Percentiles rank a stretch among this genome's conserved stretches.
These are phyloP conservation scores for Magnaporthales sp. DNA, from an alignment of 2,329 filamentous ascomycete genomes.

Conservation along the genomic window DNA sequence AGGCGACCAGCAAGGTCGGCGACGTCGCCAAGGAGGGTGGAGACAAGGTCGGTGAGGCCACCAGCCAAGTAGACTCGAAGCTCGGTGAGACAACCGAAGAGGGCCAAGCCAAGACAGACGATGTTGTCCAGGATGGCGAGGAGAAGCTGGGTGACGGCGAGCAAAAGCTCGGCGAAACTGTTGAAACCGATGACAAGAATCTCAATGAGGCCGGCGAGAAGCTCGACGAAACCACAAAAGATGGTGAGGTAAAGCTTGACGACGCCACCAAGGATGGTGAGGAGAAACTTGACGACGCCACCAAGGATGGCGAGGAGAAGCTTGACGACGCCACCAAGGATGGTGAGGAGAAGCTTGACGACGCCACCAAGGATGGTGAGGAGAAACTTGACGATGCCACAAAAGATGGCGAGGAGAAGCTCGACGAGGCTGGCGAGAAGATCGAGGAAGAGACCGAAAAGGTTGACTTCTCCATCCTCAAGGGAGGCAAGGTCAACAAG, in stretches of 20 bases:
- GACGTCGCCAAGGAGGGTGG: constrained; percentile 9
- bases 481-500: constrained; percentile 50
- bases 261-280: neutral
- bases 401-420: neutral
- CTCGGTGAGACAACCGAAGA: neutral
- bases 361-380: neutral
- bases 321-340: neutral
- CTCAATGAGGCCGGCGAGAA: constrained; percentile 10
- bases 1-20: constrained; percentile 5
- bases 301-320: neutral
- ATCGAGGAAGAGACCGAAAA: constrained; percentile 15
- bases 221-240: neutral
- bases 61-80: neutral
- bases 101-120: neutral
- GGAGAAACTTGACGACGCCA: neutral
- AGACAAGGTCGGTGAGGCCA: constrained; percentile 28
- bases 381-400: neutral
- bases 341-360: neutral
- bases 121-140: constrained; percentile 6
- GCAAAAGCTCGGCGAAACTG: constrained; percentile 1
- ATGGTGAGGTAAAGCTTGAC: constrained; percentile 1
- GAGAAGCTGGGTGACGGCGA: constrained; percentile 8
- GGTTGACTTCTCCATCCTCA: constrained; percentile 39
- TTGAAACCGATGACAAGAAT: neutral
- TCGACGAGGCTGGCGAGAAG: constrained; percentile 3